Conservation (phyloP, 2,329 filamentous ascomycete species). For the Fusarium redolens region DNA sequence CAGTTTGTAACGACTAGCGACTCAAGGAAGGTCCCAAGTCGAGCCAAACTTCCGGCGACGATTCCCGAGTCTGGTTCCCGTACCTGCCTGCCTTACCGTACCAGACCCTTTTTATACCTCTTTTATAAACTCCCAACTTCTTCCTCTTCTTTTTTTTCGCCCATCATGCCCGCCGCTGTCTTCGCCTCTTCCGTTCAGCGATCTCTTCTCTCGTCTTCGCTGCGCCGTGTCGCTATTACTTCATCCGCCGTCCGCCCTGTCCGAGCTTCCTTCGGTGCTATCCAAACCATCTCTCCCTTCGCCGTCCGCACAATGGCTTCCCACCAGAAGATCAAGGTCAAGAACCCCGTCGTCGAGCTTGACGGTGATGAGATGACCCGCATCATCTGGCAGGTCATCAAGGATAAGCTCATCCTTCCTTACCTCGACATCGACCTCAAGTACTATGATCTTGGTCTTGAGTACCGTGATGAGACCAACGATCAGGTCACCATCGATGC, state of each 20-base stretch:
- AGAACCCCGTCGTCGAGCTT: conserved; percentile 98
- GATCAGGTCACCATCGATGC: conserved; percentile 96
- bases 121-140: conserved; percentile 41
- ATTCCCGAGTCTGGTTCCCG: conserved; percentile 38
- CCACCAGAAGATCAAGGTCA: conserved; percentile 93
- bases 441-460: conserved; percentile 94
- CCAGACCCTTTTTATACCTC: conserved; percentile 39
- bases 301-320: conserved; percentile 73
- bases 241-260: conserved; percentile 47
- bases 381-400: conserved; percentile 99
- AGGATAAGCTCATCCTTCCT: conserved; percentile 97
- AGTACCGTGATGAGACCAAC: conserved; percentile 95
- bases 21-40: conserved; percentile 6
- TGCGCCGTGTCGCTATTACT: conserved; percentile 45
- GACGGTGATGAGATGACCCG: conserved; percentile 97
- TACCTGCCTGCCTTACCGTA: conserved; percentile 16
- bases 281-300: conserved; percentile 65
- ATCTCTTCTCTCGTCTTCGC: conserved; percentile 47
- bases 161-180: conserved; percentile 46
- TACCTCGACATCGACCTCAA: conserved; percentile 98
- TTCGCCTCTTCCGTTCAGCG: conserved; percentile 46
- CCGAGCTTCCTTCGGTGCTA: conserved; percentile 60
- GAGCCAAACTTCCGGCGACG: conserved; percentile 35
- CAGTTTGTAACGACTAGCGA: conserved; percentile 7
- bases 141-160: conserved; percentile 35